Evolutionary conservation across 495 filamentous ascomycete genomes (phyloP).

Genomic region (Immersiella caudata): DNA sequence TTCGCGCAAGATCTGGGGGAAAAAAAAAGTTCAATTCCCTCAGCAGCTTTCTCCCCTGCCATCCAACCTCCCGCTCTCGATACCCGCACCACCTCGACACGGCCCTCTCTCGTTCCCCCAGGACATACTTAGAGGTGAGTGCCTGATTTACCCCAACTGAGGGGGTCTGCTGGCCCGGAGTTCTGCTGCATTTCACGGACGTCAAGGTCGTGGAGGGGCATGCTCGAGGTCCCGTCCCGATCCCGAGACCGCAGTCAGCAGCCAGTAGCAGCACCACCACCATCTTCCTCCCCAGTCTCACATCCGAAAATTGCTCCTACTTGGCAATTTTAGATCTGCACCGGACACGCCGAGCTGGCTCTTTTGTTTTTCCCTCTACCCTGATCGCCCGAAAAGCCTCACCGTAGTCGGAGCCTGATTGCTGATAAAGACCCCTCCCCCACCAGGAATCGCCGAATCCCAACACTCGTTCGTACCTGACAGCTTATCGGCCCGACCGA

Average conservation of each 20-base stretch:
- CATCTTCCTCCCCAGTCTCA: neutral
- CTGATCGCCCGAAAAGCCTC: slow-evolving; percentile 7
- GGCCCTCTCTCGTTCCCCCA: neutral
- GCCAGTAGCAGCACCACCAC: neutral
- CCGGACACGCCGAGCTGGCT: slow-evolving; percentile 11
- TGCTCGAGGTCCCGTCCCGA: neutral
- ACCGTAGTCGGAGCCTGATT: slow-evolving; percentile 14
- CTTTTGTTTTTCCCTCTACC: slow-evolving; percentile 9
- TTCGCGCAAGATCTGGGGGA: slow-evolving; percentile 21
- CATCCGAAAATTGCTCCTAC: slow-evolving; percentile 9
- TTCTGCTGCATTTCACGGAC: slow-evolving; percentile 11
- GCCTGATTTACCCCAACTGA: slow-evolving; percentile 7
- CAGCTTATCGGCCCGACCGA: slow-evolving; percentile 21
- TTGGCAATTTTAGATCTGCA: slow-evolving; percentile 20
- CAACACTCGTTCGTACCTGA: slow-evolving; percentile 32
- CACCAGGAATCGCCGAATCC: neutral
- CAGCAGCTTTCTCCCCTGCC: slow-evolving; percentile 13
- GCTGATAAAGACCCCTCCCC: slow-evolving; percentile 16
- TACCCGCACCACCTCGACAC: neutral
- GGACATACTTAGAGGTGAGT: slow-evolving; percentile 19
- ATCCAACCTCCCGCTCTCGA: slow-evolving; percentile 3
- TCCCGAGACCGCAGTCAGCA: slow-evolving; percentile 5
- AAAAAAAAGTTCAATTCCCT: slow-evolving; percentile 24
- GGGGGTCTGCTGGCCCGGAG: neutral
- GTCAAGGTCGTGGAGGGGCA: slow-evolving; percentile 17